Base-by-base conservation (phyloP, 148 eudicot genomes). In the Rhododendron simsii region DNA sequence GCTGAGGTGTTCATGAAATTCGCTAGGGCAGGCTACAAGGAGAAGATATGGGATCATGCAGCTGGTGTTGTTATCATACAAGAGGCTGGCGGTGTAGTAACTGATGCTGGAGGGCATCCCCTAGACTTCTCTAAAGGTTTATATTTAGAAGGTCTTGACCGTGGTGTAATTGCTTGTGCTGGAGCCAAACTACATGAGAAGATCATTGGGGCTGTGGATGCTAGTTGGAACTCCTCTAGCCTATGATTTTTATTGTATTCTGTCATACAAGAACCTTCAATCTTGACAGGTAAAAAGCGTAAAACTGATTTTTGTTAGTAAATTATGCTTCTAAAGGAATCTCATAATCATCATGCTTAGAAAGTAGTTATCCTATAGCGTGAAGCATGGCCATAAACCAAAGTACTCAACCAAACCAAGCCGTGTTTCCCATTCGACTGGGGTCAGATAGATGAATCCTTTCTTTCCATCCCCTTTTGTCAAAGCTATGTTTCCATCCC, bases 1-100 rank as follows among this genome's bases (percentile, higher is more conserved):
- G 92, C 92, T 4, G 92, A 91, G 86, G 84, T 91, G 71, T 91
- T 89, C 90, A 89, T 91, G 92, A 91, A 91, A 83, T 91, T 91
- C 81, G 92, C 92, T 9, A 84, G 90, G 74, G 86, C 92, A 74
- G 92, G 92, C n/a, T 91, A 91, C 80, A 91, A 89, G 86, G 91
- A 91, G 80, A 91, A 91, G 83, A 91, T 91, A 87, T 91, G 92
- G 92, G 92, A 91, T 81, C 92, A 91, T 84, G 92, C 92, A 21
- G 91, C 92, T 16, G 92, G 91, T 80, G 92, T 86, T 51, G 85
- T 91, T 20, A 91, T 91, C 78, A 86, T 91, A 75, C 71, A 91
- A 87, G 92, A 91, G 87, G 92, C 92, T 2, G 92, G 92, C 15
- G 92, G 92, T 37, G 88, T 91, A 45, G 92, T 91, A 16, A 89